phyloP scores from a whole-genome alignment of 75 land plant genomes.

The Selaginella moellendorffii region DNA sequence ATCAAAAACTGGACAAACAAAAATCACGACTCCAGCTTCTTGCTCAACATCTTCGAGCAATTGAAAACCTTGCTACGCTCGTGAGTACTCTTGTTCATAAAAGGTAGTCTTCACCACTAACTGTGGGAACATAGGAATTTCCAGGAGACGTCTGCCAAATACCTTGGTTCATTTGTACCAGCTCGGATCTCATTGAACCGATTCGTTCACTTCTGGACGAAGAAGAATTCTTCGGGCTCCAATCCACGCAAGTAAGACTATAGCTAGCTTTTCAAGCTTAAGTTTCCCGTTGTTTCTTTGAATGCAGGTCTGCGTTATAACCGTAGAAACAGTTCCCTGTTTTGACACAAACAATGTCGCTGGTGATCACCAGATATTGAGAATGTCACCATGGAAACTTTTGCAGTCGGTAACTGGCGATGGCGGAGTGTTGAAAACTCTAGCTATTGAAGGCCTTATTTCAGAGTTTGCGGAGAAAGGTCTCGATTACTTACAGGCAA shows the following conservation, averaged over 20 bases:
- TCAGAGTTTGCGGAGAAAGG: background rate
- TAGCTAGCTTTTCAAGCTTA: too few species aligned
- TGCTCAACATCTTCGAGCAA: background rate
- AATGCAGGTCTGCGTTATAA: conserved; percentile 5
- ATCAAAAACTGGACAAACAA: background rate
- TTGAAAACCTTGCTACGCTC: background rate
- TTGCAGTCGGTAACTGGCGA: background rate
- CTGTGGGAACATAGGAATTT: background rate
- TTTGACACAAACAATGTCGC: background rate
- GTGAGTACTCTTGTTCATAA: background rate
- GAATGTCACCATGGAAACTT: background rate
- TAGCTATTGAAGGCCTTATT: conserved; percentile 2
- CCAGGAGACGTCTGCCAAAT: conserved; percentile 2
- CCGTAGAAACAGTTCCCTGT: background rate
- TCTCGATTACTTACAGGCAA: background rate
- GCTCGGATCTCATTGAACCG: background rate
- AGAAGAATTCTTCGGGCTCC: conserved; percentile 1
- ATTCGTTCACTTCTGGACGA: background rate
- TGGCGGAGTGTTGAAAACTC: background rate
- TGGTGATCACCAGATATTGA: too few species aligned
- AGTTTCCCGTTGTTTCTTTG: too few species aligned
- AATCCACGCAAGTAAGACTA: conserved; percentile 1
- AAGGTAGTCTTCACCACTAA: background rate
- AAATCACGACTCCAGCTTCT: background rate
- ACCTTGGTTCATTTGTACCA: conserved; percentile 9